These are phyloP conservation scores for Orobanche coerulescens DNA, from an alignment of 257 asterid genomes.

Conservation along the genomic window DNA sequence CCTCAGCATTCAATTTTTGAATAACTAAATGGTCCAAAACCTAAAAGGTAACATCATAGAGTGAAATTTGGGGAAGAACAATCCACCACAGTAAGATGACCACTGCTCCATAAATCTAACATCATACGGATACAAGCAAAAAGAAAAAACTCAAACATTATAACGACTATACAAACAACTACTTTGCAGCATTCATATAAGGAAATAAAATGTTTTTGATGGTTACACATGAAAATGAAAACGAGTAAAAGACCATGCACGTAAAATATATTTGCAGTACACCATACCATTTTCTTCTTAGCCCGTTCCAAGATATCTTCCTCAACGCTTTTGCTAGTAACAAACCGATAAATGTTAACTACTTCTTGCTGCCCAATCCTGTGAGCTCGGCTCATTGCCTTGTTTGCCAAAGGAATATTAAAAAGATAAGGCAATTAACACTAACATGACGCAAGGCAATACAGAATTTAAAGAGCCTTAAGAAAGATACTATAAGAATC, in stretches of 20 bases:
- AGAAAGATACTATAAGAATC: conserved; percentile 14
- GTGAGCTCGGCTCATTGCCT: conserved; percentile 99
- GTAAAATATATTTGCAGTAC: conserved; percentile 5
- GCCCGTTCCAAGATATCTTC: conserved; percentile 99
- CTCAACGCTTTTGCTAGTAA: conserved; percentile 98
- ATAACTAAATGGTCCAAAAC: conserved; percentile 98
- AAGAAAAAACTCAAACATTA: background rate
- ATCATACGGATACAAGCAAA: background rate
- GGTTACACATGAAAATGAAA: conserved; percentile 3
- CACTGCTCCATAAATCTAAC: background rate
- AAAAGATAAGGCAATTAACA: background rate
- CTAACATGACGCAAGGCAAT: conserved; percentile 4
- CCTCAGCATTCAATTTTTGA: conserved; percentile 95
- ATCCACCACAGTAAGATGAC: conserved; percentile 13
- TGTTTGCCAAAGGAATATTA: conserved; percentile 26
- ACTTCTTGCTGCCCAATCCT: conserved; percentile 99
- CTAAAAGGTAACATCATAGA: conserved; percentile 30
- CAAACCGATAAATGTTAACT: conserved; percentile 93
- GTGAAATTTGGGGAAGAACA: conserved; percentile 18
- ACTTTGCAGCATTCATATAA: background rate
- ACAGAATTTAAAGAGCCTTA: background rate
- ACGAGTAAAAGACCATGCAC: background rate
- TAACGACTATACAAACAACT: conserved; percentile 8
- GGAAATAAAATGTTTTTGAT: conserved; percentile 4
- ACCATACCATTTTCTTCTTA: conserved; percentile 92